Conservation (phyloP, 2,329 filamentous ascomycete species). For the Apiospora sp. region DNA sequence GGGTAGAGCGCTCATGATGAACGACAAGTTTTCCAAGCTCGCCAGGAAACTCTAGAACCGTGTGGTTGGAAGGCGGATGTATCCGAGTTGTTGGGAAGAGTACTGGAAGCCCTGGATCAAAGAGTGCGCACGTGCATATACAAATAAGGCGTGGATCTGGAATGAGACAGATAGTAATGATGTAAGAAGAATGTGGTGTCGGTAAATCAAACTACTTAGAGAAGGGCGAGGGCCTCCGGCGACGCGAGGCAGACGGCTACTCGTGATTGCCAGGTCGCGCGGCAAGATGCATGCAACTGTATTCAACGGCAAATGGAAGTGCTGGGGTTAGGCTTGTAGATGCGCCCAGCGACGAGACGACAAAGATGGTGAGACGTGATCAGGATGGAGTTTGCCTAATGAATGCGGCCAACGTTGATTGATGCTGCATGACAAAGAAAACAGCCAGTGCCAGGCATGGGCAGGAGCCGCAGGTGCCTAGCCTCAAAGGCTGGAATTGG, state of each 20-base stretch:
- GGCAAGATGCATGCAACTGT: background rate
- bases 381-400: constrained; percentile 14
- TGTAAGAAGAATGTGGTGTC: background rate
- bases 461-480: constrained; percentile 14
- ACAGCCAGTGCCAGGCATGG: constrained; percentile 11
- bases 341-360: background rate
- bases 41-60: background rate
- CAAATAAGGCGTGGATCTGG: background rate
- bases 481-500: background rate
- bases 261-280: background rate
- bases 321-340: background rate
- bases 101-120: background rate
- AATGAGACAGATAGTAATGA: background rate
- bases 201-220: background rate
- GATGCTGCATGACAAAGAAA: constrained; percentile 20
- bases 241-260: background rate
- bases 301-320: background rate
- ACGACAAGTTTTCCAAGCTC: background rate
- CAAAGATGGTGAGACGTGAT: constrained; percentile 8
- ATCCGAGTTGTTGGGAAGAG: background rate
- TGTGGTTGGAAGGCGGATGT: background rate
- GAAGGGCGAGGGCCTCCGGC: background rate
- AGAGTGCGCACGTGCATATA: background rate
- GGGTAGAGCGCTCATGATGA: constrained; percentile 50
- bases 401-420: background rate